phyloP scores from a whole-genome alignment of 1,284 basidiomycete species.

The Fomes fomentarius region DNA sequence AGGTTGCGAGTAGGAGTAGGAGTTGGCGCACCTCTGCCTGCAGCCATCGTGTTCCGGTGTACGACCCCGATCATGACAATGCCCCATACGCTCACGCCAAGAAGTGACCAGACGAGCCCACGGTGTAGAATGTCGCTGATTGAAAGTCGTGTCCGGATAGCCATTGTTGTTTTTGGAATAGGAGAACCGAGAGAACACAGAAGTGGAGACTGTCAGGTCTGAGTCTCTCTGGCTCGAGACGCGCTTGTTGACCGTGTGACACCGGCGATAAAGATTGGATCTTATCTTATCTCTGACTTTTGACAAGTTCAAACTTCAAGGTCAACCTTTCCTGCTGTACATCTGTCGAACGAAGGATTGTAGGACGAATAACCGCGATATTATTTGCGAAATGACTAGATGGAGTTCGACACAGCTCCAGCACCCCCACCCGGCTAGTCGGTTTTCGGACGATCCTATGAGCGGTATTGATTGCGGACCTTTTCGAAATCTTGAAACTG shows the following conservation, averaged over 20 bases:
- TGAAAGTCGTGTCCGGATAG: slow-evolving; percentile 22
- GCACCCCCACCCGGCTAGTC: not conserved
- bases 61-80: slow-evolving; percentile 35
- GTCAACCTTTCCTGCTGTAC: too few relatives aligned
- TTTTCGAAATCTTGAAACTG: slow-evolving; percentile 30
- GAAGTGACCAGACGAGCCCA: slow-evolving; percentile 29
- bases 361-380: too few relatives aligned
- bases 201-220: too few relatives aligned
- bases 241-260: not conserved
- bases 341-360: too few relatives aligned
- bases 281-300: slow-evolving; percentile 5
- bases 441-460: not conserved
- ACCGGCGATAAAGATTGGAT: not conserved
- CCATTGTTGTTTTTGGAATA: slow-evolving; percentile 20
- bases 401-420: too few relatives aligned
- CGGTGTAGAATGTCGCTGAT: slow-evolving; percentile 33
- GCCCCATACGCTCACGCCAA: slow-evolving; percentile 34
- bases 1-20: not conserved
- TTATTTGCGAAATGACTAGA: too few relatives aligned
- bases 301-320: too few relatives aligned
- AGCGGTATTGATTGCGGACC: slow-evolving; percentile 9
- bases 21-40: slow-evolving; percentile 30
- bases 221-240: too few relatives aligned
- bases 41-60: slow-evolving; percentile 31
- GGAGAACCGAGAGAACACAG: too few relatives aligned